phyloP scores from a whole-genome alignment of 176 grass and related monocot genomes.

The Alopecurus myosuroides region DNA sequence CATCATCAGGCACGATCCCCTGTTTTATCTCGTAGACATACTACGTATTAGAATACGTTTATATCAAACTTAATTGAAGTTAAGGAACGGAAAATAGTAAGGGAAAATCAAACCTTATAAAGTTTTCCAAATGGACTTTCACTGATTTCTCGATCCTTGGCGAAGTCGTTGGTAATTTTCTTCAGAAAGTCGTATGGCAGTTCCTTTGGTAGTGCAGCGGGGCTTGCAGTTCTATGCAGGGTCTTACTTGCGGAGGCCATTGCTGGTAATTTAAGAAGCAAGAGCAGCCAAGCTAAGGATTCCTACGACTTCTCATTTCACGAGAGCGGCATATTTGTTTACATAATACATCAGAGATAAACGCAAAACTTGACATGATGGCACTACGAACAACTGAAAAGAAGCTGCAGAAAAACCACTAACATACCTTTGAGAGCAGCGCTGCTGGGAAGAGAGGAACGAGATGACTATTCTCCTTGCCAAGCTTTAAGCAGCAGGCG shows the following conservation, averaged over 20 bases:
- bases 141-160: not conserved
- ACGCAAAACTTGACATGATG: not conserved
- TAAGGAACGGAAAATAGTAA: no score
- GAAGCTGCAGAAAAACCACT: no score
- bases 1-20: not conserved
- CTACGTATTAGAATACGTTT: no score
- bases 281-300: no score
- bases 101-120: conserved; percentile 17
- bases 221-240: not conserved
- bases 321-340: no score
- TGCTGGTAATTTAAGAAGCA: no score
- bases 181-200: not conserved
- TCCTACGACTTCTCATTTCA: no score
- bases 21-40: not conserved
- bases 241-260: no score
- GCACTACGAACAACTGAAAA: not conserved
- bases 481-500: not conserved
- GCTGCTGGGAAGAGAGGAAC: not conserved
- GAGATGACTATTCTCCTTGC: not conserved
- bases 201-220: not conserved
- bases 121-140: conserved; percentile 20
- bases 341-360: no score
- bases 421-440: not conserved
- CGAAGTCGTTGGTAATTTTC: conserved; percentile 5
- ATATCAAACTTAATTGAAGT: no score